Percentiles rank a stretch among this genome's conserved stretches.
phyloP scores from a whole-genome alignment of 2,329 filamentous ascomycete genomes.

The Lasiodiplodia sp. region DNA sequence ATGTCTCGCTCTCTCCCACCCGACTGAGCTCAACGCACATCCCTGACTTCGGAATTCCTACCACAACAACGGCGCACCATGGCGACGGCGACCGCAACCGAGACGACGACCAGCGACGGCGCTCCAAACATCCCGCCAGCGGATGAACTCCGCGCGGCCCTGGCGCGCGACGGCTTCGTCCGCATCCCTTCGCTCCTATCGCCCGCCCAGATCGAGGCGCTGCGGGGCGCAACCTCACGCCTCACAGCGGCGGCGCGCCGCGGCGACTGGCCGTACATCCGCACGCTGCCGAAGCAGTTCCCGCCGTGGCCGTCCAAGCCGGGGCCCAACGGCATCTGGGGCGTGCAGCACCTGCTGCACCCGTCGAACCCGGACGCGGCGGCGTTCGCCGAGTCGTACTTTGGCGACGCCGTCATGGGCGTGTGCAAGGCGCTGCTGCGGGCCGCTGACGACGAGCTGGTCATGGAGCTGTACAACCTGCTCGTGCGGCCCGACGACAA shows the following conservation, averaged over 20 bases:
- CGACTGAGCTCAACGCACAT: constrained; percentile 1
- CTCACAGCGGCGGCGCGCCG: constrained; percentile 68
- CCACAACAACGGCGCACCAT: background rate
- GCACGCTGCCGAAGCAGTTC: constrained; percentile 88
- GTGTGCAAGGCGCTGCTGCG: constrained; percentile 62
- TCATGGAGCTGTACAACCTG: constrained; percentile 90
- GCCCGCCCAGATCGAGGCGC: constrained; percentile 60
- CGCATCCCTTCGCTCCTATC: constrained; percentile 71
- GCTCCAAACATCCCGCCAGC: constrained; percentile 35
- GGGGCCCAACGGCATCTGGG: constrained; percentile 77
- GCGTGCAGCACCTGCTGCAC: constrained; percentile 84
- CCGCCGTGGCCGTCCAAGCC: constrained; percentile 77
- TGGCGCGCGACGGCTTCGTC: constrained; percentile 78
- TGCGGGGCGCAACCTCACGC: constrained; percentile 66
- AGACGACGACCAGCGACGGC: constrained; percentile 26
- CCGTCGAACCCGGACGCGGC: constrained; percentile 69
- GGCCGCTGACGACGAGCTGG: constrained; percentile 63
- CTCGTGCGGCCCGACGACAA: constrained; percentile 74
- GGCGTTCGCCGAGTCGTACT: constrained; percentile 74
- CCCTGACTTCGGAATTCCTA: background rate
- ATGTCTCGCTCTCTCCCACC: background rate
- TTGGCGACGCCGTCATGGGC: constrained; percentile 59
- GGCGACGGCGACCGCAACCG: background rate
- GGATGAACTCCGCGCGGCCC: constrained; percentile 58
- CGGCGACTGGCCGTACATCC: constrained; percentile 82